These are phyloP conservation scores for maize (Zea mays) DNA, from an alignment of 176 grass and related monocot species.

Conservation along the genomic window DNA sequence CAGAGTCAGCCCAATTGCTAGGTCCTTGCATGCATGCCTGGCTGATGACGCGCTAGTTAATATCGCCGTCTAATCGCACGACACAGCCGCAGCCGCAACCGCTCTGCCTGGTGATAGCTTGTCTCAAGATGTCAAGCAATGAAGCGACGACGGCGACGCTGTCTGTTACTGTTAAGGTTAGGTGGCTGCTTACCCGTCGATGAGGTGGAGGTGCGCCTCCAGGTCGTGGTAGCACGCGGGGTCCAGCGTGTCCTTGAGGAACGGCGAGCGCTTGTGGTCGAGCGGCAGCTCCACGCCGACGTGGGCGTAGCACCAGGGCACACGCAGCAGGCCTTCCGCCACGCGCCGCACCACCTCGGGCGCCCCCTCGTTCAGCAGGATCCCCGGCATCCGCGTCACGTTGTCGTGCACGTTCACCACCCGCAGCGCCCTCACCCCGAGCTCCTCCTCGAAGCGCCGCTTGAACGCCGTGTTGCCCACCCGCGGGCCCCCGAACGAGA, in stretches of 20 bases:
- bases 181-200: conserved; percentile 63
- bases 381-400: conserved; percentile 73
- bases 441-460: conserved; percentile 60
- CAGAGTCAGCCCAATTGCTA: neutral
- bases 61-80: neutral
- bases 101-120: too few relatives aligned
- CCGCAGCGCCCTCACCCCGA: conserved; percentile 72
- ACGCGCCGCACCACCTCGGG: conserved; percentile 46
- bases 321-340: conserved; percentile 43
- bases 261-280: conserved; percentile 77
- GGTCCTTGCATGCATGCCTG: neutral
- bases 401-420: conserved; percentile 86
- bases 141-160: neutral
- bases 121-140: too few relatives aligned
- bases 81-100: too few relatives aligned
- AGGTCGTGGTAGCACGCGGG: conserved; percentile 68
- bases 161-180: neutral
- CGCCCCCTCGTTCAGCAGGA: conserved; percentile 74
- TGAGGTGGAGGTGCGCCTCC: conserved; percentile 79
- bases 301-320: conserved; percentile 83
- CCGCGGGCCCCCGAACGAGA: conserved; percentile 73
- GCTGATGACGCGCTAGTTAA: neutral
- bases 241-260: conserved; percentile 73
- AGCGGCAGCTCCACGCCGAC: conserved; percentile 70
- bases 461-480: conserved; percentile 74